Conservation (phyloP, 2,329 filamentous ascomycete species). For the Cadophora sp. region DNA sequence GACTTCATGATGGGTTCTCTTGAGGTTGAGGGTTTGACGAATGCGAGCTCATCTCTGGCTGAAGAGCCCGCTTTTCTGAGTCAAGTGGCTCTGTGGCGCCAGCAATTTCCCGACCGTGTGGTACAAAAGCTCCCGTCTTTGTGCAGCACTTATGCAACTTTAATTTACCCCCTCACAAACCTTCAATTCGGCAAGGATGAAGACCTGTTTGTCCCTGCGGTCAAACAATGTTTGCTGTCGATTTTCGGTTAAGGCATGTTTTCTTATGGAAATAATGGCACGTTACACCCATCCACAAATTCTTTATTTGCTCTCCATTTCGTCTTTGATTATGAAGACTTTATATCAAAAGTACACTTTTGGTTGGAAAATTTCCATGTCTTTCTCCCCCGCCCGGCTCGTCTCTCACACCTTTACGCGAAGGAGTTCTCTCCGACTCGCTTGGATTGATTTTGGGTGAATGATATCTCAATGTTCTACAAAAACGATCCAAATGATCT, state of each 20-base stretch:
- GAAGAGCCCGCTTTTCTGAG: not conserved
- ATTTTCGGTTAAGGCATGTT: not conserved
- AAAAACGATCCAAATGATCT: no score
- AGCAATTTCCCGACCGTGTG: conserved; percentile 1
- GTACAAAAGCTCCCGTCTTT: conserved; percentile 1
- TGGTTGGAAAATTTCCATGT: no score
- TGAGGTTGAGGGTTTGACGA: not conserved
- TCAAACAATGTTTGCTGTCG: not conserved
- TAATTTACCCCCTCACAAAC: not conserved
- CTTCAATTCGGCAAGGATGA: not conserved
- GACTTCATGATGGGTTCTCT: not conserved
- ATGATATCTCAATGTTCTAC: no score
- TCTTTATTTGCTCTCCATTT: no score
- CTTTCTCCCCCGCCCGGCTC: no score
- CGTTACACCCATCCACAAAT: no score
- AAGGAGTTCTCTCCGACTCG: no score
- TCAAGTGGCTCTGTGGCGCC: not conserved
- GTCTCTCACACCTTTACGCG: no score
- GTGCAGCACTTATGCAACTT: not conserved
- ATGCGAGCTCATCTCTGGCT: not conserved
- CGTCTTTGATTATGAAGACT: no score
- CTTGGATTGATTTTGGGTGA: no score
- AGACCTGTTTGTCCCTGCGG: not conserved
- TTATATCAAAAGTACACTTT: no score
- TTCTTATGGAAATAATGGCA: no score